phyloP scores from a whole-genome alignment of 345 rosid species.

The Fremontodendron californicum region DNA sequence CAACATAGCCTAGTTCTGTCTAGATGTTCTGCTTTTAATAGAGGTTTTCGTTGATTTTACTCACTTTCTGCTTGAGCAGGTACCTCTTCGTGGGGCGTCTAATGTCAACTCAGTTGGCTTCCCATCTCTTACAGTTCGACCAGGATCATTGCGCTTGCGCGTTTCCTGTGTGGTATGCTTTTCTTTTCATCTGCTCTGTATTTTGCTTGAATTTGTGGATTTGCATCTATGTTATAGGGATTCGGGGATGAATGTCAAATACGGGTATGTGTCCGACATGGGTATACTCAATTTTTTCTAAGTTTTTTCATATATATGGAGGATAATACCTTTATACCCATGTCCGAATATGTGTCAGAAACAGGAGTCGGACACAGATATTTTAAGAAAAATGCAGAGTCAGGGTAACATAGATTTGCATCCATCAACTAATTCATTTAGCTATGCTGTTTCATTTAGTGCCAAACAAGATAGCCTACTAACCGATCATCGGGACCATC shows the following conservation, averaged over 20 bases:
- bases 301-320: no score
- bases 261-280: no score
- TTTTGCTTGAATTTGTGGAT: no score
- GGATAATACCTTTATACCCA: no score
- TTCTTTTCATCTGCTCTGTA: neutral
- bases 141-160: slow-evolving; percentile 22
- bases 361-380: no score
- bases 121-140: slow-evolving; percentile 33
- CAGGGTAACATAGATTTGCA: no score
- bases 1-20: no score
- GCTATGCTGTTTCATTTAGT: neutral
- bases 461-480: neutral
- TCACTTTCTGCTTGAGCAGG: slow-evolving; percentile 28
- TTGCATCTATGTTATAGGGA: no score
- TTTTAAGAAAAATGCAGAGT: no score
- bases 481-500: neutral
- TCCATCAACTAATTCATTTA: neutral
- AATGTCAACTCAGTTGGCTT: slow-evolving; percentile 31
- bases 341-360: no score
- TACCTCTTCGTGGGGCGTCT: slow-evolving; percentile 23
- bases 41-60: neutral
- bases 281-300: no score
- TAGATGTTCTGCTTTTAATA: neutral
- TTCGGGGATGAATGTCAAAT: no score
- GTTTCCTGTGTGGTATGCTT: slow-evolving; percentile 47